Conservation (phyloP, 2,329 filamentous ascomycete species). For the Elsinoe ampelina region DNA sequence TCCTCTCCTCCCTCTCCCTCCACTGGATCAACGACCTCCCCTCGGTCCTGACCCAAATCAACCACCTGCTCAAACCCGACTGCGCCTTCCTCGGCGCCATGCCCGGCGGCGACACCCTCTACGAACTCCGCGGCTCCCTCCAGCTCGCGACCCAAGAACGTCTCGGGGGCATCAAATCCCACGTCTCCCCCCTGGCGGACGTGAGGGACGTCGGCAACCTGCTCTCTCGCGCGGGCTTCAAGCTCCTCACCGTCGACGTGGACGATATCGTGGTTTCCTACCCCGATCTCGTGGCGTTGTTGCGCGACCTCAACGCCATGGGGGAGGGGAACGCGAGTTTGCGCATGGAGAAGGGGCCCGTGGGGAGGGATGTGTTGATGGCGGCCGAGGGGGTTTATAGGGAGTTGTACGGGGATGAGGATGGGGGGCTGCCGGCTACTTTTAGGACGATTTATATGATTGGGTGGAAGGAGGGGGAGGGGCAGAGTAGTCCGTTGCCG, state of each 20-base stretch:
- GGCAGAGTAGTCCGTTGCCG: constrained; percentile 68
- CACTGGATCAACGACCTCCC: constrained; percentile 99
- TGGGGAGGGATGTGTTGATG: constrained; percentile 73
- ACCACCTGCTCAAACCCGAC: constrained; percentile 80
- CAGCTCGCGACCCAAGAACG: constrained; percentile 88
- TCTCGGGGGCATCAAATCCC: constrained; percentile 81
- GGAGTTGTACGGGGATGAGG: constrained; percentile 73
- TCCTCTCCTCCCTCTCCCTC: constrained; percentile 78
- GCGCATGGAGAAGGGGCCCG: constrained; percentile 71
- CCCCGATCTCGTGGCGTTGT: constrained; percentile 78
- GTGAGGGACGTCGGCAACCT: constrained; percentile 84
- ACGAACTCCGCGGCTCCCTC: constrained; percentile 82
- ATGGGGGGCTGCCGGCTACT: constrained; percentile 68
- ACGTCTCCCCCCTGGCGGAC: constrained; percentile 84
- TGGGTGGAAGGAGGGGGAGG: constrained; percentile 80
- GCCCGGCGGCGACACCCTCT: constrained; percentile 90
- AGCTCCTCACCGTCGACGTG: constrained; percentile 90
- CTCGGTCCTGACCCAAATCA: constrained; percentile 72
- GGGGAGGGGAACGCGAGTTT: constrained; percentile 86
- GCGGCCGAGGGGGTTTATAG: constrained; percentile 84
- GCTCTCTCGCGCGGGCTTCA: constrained; percentile 80
- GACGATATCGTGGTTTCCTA: constrained; percentile 97
- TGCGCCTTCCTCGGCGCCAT: constrained; percentile 89
- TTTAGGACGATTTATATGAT: constrained; percentile 98
- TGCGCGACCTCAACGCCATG: constrained; percentile 94